Percentiles rank a stretch among this genome's conserved stretches.
Conservation (phyloP, 192 early-diverging fungal genomes). For the Backusella circina region DNA sequence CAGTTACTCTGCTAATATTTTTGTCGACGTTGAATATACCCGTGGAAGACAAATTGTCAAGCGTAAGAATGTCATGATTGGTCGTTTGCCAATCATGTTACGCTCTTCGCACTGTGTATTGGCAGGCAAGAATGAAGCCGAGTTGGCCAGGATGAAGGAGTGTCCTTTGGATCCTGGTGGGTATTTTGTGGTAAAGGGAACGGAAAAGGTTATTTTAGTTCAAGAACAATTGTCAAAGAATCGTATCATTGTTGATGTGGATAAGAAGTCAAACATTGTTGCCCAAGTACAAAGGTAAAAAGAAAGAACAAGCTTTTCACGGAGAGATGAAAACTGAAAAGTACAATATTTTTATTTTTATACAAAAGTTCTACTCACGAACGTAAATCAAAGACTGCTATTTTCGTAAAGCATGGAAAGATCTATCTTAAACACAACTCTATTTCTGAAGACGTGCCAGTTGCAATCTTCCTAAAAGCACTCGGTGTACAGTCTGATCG, state of each 20-base stretch:
- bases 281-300: conserved; percentile 78
- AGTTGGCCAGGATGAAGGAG: conserved; percentile 85
- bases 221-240: conserved; percentile 99
- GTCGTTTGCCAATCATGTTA: conserved; percentile 96
- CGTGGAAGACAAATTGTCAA: conserved; percentile 78
- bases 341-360: not conserved
- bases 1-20: conserved; percentile 90
- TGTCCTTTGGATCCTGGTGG: conserved; percentile 97
- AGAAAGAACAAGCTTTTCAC: not conserved
- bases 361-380: conserved; percentile 79
- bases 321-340: not conserved
- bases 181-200: conserved; percentile 95
- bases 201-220: conserved; percentile 96
- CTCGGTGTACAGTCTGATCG: conserved; percentile 94
- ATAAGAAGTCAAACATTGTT: conserved; percentile 74
- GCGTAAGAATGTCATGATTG: conserved; percentile 80
- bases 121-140: conserved; percentile 69
- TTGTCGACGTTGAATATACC: conserved; percentile 92
- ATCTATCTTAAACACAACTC: conserved; percentile 92
- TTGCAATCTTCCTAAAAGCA: conserved; percentile 86
- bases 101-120: conserved; percentile 82
- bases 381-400: conserved; percentile 89
- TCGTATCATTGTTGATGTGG: conserved; percentile 91
- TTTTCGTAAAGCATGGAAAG: conserved; percentile 59
- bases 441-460: conserved; percentile 81